Percentiles rank a stretch among this genome's conserved stretches.
Evolutionary conservation across 495 filamentous ascomycete genomes (phyloP).

Genomic region (Aspergillus wentii): DNA sequence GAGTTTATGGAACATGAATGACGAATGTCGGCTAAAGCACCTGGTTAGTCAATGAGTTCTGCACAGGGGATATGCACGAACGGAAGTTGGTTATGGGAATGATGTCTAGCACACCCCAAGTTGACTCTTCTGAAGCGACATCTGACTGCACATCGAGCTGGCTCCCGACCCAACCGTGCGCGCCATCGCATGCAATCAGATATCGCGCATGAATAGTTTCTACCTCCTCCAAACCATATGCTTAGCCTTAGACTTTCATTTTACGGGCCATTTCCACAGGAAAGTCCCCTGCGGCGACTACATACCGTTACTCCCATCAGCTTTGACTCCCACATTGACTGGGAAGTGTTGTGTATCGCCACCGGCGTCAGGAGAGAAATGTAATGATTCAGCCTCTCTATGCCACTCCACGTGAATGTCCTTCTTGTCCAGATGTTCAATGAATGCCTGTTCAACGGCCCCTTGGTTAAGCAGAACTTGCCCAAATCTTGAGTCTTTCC

Average conservation of each 20-base stretch:
- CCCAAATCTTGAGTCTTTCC: constrained; percentile 2
- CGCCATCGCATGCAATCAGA: constrained; percentile 22
- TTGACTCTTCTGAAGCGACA: constrained; percentile 55
- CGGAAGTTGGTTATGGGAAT: constrained; percentile 60
- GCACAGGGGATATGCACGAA: too few species aligned
- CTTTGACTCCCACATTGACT: constrained; percentile 6
- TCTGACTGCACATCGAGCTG: constrained; percentile 12
- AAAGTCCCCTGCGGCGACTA: constrained; percentile 50
- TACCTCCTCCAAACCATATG: constrained; percentile 28
- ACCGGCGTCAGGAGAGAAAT: constrained; percentile 14
- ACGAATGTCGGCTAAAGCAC: constrained; percentile 64
- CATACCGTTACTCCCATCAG: neutral
- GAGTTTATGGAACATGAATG: constrained; percentile 60
- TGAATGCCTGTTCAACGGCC: constrained; percentile 9
- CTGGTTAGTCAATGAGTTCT: too few species aligned
- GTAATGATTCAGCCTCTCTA: constrained; percentile 1
- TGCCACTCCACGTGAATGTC: constrained; percentile 10
- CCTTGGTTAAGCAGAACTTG: constrained; percentile 16
- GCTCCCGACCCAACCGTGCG: constrained; percentile 16
- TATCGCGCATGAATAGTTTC: constrained; percentile 21
- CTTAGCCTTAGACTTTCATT: constrained; percentile 57
- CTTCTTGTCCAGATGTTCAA: constrained; percentile 6
- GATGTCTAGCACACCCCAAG: constrained; percentile 61
- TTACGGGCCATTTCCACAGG: constrained; percentile 47
- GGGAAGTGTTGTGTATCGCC: constrained; percentile 33